These are phyloP conservation scores for Lenwebbia sp. DNA, from an alignment of 345 rosid species.

Conservation along the genomic window DNA sequence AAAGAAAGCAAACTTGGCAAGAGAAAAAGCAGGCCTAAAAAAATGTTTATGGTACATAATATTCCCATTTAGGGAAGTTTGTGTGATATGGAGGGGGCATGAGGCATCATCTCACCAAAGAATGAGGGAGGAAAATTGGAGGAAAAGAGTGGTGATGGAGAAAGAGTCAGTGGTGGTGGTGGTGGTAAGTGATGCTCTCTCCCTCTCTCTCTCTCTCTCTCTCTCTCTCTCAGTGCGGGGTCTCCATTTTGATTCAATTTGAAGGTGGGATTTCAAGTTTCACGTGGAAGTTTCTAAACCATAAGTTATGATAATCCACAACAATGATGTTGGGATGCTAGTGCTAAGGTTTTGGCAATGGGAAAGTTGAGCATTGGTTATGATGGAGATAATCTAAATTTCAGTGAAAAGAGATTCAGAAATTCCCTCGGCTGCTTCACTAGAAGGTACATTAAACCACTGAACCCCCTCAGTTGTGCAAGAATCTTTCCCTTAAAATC, in stretches of 20 bases:
- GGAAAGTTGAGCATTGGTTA: not conserved
- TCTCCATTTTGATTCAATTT: not conserved
- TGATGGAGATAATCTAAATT: not conserved
- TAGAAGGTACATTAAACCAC: not conserved
- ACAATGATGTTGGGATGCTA: slow-evolving; percentile 11
- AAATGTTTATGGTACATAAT: slow-evolving; percentile 6
- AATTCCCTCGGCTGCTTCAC: not conserved
- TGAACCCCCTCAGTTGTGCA: not conserved
- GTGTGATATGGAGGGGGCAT: not conserved
- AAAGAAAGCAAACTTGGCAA: slow-evolving; percentile 7
- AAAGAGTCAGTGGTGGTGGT: slow-evolving; percentile 13
- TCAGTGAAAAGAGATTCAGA: not conserved
- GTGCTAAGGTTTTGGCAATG: not conserved
- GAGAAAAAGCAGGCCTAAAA: not conserved
- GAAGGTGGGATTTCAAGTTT: not conserved
- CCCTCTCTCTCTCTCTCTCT: not conserved
- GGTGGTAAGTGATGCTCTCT: slow-evolving; percentile 6
- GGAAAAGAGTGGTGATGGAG: slow-evolving; percentile 24
- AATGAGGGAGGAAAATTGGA: not conserved
- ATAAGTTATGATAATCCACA: not conserved
- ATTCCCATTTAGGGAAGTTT: slow-evolving; percentile 23
- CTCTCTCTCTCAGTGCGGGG: not conserved
- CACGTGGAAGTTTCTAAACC: slow-evolving; percentile 18
- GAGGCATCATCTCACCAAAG: slow-evolving; percentile 20
- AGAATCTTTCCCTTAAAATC: not conserved